Percentiles rank a stretch among this genome's conserved stretches.
These are phyloP conservation scores for Dactylellina drechsleri DNA, from an alignment of 2,329 filamentous ascomycete species.

Conservation along the genomic window DNA sequence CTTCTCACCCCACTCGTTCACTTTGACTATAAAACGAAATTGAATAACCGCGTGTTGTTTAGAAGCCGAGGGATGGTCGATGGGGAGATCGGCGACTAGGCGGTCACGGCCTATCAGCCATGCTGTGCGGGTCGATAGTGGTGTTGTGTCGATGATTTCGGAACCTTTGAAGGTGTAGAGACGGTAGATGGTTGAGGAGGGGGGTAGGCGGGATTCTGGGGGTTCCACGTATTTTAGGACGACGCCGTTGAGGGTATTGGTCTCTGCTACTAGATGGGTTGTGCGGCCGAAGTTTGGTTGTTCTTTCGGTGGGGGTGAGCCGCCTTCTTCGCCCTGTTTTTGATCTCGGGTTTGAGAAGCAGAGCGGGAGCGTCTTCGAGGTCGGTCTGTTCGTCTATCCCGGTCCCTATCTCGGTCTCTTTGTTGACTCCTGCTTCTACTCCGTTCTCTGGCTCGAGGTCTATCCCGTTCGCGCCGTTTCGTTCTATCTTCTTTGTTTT, in stretches of 20 bases:
- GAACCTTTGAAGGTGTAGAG: slow-evolving; percentile 90
- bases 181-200: slow-evolving; percentile 81
- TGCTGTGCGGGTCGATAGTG: slow-evolving; percentile 77
- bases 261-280: slow-evolving; percentile 84
- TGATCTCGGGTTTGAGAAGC: slow-evolving; percentile 5
- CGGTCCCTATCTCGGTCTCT: slow-evolving; percentile 51
- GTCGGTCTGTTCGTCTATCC: slow-evolving; percentile 15
- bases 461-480: slow-evolving; percentile 47
- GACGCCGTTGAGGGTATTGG: slow-evolving; percentile 83
- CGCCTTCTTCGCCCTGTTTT: slow-evolving; percentile 55
- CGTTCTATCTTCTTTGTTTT: slow-evolving; percentile 16
- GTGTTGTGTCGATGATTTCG: slow-evolving; percentile 81
- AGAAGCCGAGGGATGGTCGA: slow-evolving; percentile 91
- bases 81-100: slow-evolving; percentile 80
- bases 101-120: slow-evolving; percentile 89
- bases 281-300: slow-evolving; percentile 86
- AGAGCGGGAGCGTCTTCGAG: slow-evolving; percentile 12
- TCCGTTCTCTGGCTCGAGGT: slow-evolving; percentile 37
- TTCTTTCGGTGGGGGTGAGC: slow-evolving; percentile 71
- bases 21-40: slow-evolving; percentile 84
- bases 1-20: slow-evolving; percentile 87
- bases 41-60: slow-evolving; percentile 97
- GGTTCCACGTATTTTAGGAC: slow-evolving; percentile 97
- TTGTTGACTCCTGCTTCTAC: neutral
- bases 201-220: slow-evolving; percentile 86